Percentiles rank a stretch among this genome's conserved stretches.
These are phyloP conservation scores for Dalbergia oliveri DNA, from an alignment of 306 rosid species.

Conservation along the genomic window DNA sequence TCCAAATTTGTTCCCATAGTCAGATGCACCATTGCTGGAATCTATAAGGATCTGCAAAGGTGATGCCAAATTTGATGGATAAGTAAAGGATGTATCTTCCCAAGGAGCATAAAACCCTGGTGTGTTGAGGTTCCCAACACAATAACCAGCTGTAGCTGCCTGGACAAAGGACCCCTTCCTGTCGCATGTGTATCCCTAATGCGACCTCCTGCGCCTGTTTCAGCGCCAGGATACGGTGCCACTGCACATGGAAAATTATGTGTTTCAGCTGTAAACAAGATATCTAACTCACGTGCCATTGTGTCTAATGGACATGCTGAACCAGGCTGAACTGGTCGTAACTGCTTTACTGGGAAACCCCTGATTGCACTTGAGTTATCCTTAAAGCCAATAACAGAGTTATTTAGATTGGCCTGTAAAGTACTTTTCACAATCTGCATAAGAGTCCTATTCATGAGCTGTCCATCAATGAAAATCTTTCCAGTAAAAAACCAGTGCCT, in stretches of 20 bases:
- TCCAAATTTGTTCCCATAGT: slow-evolving; percentile 96
- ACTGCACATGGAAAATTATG: slow-evolving; percentile 98
- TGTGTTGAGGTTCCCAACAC: slow-evolving; percentile 88
- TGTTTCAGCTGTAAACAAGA: slow-evolving; percentile 91
- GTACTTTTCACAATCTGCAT: slow-evolving; percentile 98
- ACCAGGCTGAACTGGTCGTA: slow-evolving; percentile 81
- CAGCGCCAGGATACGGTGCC: slow-evolving; percentile 97
- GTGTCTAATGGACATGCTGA: slow-evolving; percentile 61
- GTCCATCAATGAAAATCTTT: slow-evolving; percentile 76
- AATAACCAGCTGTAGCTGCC: slow-evolving; percentile 94
- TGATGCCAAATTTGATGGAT: slow-evolving; percentile 88
- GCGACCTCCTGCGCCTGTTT: slow-evolving; percentile 96
- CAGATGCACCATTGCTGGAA: slow-evolving; percentile 93
- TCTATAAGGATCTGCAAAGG: slow-evolving; percentile 90
- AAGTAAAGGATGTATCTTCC: slow-evolving; percentile 85
- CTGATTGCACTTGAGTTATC: slow-evolving; percentile 95
- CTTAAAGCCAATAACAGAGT: slow-evolving; percentile 91
- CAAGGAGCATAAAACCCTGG: slow-evolving; percentile 83
- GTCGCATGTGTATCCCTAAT: slow-evolving; percentile 97
- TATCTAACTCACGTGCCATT: slow-evolving; percentile 62
- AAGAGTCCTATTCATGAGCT: slow-evolving; percentile 71
- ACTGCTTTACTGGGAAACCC: slow-evolving; percentile 75
- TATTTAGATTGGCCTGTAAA: slow-evolving; percentile 77
- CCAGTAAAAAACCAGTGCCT: slow-evolving; percentile 97
- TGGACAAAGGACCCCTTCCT: slow-evolving; percentile 90